Base-by-base conservation (phyloP, 345 rosid species). In the Syzygium grande region DNA sequence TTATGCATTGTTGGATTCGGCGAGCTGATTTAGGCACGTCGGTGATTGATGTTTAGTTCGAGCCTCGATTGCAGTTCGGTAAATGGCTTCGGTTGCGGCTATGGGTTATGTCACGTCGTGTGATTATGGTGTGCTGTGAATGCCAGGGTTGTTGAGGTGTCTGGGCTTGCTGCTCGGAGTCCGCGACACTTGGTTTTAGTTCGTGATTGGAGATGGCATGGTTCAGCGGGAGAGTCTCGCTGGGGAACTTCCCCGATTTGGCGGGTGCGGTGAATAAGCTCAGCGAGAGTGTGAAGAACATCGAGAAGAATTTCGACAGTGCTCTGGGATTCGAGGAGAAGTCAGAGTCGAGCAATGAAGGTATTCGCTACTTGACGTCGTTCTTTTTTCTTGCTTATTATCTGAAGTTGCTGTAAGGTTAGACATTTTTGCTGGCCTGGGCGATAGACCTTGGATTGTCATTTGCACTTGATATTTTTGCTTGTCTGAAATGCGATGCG, bases 221-320 rank as follows among this genome's bases (percentile, higher is more conserved):
- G 99, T 98, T 98, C 92, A 91, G 99, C 88, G 98, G 97, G 88
- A 96, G 93, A 90, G 97, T 98, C 25, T 92, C 95, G 38, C 89
- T 98, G 90, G 99, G 98, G 89, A 91, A 90, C 88, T 98, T 98
- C 91, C 97, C 99, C 79, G 99, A 98, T 97, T 94, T 98, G 58
- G 97, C 99, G 25, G 99, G 99, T 85, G 99, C 99, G 1, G 99
- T 98, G 25, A 98, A 96, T 91, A 98, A 98, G 94, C 91, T 98
- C 92, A 95, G 96, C 84, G 99, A 98, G 96, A 98, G 99, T 89
- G 99, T 98, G 88, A 98, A 98, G 95, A 98, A 97, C 91, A 97
- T 98, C 2, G 99, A 98, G 90, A 98, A 98, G 96, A 97, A 96
- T 92, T 98, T 98, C 16, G 99, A 98, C 90, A 96, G 52, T 63